Evolutionary conservation across 495 filamentous ascomycete species (phyloP).

Genomic region (Aspergillus steynii): DNA sequence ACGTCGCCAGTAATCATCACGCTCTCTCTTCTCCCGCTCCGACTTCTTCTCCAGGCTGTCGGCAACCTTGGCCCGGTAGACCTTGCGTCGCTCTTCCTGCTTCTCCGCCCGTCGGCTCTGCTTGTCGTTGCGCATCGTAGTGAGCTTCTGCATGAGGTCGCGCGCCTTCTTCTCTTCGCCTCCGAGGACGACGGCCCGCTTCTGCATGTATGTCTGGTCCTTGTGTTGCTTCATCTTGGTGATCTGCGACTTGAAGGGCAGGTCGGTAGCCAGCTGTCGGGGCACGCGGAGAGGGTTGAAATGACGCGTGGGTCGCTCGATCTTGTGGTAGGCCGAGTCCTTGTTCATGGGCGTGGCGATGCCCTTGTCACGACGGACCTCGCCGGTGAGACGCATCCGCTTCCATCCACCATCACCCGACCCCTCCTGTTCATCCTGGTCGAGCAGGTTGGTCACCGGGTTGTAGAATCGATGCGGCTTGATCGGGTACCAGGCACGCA

Average conservation of each 20-base stretch:
- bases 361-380: constrained; percentile 76
- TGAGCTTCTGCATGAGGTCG: constrained; percentile 90
- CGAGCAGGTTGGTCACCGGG: constrained; percentile 87
- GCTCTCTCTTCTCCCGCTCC: constrained; percentile 84
- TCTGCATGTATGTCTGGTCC: constrained; percentile 87
- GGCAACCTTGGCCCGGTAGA: constrained; percentile 76
- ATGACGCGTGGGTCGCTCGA: constrained; percentile 77
- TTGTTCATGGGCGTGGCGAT: constrained; percentile 74
- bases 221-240: constrained; percentile 74
- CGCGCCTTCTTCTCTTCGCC: constrained; percentile 86
- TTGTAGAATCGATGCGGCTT: constrained; percentile 96
- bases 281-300: constrained; percentile 96
- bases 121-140: constrained; percentile 88
- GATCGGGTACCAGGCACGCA: constrained; percentile 94
- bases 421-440: constrained; percentile 31
- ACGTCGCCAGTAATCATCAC: constrained; percentile 86
- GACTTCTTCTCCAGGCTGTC: constrained; percentile 79
- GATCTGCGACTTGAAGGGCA: constrained; percentile 94
- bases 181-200: constrained; percentile 82
- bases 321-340: constrained; percentile 78
- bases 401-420: constrained; percentile 61
- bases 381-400: constrained; percentile 90
- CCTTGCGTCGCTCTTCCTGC: constrained; percentile 80
- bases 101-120: constrained; percentile 73
- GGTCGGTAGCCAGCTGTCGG: constrained; percentile 74